These are phyloP conservation scores for Russula sp. DNA, from an alignment of 768 basidiomycete genomes.

Conservation along the genomic window DNA sequence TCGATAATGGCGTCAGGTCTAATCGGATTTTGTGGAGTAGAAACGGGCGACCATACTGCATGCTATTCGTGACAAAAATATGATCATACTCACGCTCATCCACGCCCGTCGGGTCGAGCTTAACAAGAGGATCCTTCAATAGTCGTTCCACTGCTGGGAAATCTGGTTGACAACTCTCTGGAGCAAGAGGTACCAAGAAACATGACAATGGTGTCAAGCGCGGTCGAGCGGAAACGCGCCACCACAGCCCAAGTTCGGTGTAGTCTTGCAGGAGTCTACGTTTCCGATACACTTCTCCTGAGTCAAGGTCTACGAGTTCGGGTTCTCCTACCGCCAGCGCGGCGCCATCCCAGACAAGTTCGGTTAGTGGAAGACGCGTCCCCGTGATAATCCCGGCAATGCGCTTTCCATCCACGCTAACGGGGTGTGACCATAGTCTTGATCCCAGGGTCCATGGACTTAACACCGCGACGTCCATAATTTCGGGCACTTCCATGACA, in stretches of 20 bases:
- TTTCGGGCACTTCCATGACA: constrained; percentile 47
- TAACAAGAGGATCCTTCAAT: constrained; percentile 49
- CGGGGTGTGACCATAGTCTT: constrained; percentile 60
- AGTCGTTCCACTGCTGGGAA: constrained; percentile 53
- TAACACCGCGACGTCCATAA: constrained; percentile 57
- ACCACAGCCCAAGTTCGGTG: constrained; percentile 59
- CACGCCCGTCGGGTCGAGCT: constrained; percentile 54
- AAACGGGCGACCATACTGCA: constrained; percentile 54
- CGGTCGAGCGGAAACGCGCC: constrained; percentile 58
- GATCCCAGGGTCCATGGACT: constrained; percentile 64
- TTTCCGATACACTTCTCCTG: constrained; percentile 46
- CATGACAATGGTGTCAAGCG: constrained; percentile 51
- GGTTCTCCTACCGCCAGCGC: constrained; percentile 41
- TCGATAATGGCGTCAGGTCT: constrained; percentile 65
- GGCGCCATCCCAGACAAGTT: constrained; percentile 41
- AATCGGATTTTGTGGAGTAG: constrained; percentile 56
- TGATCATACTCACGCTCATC: constrained; percentile 47
- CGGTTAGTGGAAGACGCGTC: constrained; percentile 48
- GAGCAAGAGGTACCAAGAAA: constrained; percentile 65
- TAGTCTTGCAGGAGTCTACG: constrained; percentile 60
- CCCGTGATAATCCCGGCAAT: constrained; percentile 68
- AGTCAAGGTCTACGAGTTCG: constrained; percentile 41
- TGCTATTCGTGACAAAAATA: constrained; percentile 54
- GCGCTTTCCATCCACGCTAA: constrained; percentile 49
- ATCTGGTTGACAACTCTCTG: constrained; percentile 48